A percentile compares a stretch with the other conserved stretches of the same genome.
Evolutionary conservation across 129 eudicot species (phyloP).

Genomic region (Centrapalus pauciflorus): DNA sequence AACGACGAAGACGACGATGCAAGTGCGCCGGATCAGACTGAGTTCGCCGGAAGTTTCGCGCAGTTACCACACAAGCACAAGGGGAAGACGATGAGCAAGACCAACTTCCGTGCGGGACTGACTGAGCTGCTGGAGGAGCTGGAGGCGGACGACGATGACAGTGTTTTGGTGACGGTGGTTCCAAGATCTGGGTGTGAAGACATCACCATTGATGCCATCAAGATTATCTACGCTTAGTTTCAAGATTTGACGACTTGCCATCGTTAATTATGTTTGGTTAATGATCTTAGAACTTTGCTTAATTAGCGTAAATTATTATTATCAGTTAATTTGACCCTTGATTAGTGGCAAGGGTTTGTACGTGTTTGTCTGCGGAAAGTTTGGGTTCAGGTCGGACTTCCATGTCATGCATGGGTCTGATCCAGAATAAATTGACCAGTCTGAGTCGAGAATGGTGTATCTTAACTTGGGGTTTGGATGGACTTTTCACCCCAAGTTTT

Average conservation of each 20-base stretch:
- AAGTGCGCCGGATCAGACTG: conserved; percentile 46
- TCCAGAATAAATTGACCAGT: neutral
- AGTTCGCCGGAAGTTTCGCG: conserved; percentile 60
- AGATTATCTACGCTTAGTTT: conserved; percentile 30
- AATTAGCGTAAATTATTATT: neutral
- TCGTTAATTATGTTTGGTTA: neutral
- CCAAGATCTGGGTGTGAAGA: conserved; percentile 39
- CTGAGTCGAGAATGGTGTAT: neutral
- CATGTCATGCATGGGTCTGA: neutral
- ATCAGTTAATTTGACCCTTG: neutral
- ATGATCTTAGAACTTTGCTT: neutral
- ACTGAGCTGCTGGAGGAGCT: conserved; percentile 57
- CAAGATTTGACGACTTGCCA: conserved; percentile 10
- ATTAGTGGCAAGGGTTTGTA: neutral
- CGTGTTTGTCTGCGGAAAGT: neutral
- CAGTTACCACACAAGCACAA: conserved; percentile 40
- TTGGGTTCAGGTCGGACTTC: neutral
- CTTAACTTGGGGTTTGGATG: neutral
- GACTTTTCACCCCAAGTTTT: neutral
- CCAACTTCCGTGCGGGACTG: conserved; percentile 45
- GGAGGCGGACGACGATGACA: conserved; percentile 53
- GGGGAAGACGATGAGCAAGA: conserved; percentile 28
- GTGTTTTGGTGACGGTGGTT: conserved; percentile 41
- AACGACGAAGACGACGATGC: conserved; percentile 55
- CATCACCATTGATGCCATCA: conserved; percentile 45